These are phyloP conservation scores for Omphalotus olearius DNA, from an alignment of 1,284 basidiomycete genomes.

Conservation along the genomic window DNA sequence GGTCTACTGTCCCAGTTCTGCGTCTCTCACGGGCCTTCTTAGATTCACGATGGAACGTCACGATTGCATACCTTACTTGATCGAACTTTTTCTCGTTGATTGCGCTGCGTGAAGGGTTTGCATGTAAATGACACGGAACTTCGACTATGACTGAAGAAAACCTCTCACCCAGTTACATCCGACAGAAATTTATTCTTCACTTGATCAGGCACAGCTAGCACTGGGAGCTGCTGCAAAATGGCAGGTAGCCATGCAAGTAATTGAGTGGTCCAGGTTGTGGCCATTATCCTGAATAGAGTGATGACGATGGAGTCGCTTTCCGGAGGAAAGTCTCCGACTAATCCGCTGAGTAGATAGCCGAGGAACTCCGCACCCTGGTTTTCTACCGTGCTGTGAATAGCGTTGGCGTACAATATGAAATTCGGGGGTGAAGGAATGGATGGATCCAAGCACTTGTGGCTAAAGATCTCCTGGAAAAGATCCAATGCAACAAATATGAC, in stretches of 20 bases:
- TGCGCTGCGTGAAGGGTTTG: conserved; percentile 39
- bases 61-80: conserved; percentile 75
- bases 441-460: conserved; percentile 60
- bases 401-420: conserved; percentile 57
- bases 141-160: conserved; percentile 13
- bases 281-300: conserved; percentile 72
- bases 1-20: conserved; percentile 38
- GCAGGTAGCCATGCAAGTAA: conserved; percentile 71
- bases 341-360: conserved; percentile 70
- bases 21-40: conserved; percentile 68
- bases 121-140: neutral
- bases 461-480: conserved; percentile 70
- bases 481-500: conserved; percentile 82
- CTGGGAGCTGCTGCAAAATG: conserved; percentile 70
- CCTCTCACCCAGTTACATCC: conserved; percentile 66
- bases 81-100: conserved; percentile 63
- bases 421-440: conserved; percentile 53
- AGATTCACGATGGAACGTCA: conserved; percentile 60
- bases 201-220: conserved; percentile 54
- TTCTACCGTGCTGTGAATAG: conserved; percentile 66
- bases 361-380: conserved; percentile 76
- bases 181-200: conserved; percentile 75
- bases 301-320: conserved; percentile 76
- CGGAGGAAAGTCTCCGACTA: conserved; percentile 86
- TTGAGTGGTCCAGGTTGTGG: conserved; percentile 62